A percentile compares a stretch with the other conserved stretches of the same genome.
These are phyloP conservation scores for Fraxinus greggii DNA, from an alignment of 305 asterid genomes.

Conservation along the genomic window DNA sequence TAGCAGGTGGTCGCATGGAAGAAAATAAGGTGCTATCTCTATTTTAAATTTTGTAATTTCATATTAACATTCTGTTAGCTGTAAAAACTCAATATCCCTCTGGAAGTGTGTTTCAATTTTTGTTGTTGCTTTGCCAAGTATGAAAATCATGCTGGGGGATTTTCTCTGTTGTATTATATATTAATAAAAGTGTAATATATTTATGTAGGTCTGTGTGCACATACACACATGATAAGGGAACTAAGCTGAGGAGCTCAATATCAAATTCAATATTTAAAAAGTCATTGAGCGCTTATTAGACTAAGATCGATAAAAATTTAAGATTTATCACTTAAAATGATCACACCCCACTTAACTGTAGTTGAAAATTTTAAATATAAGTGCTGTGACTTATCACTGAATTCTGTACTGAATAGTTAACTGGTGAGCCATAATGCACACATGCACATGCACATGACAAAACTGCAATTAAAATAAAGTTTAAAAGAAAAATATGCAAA, in stretches of 20 bases:
- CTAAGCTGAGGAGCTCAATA: neutral
- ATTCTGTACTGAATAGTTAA: neutral
- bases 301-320: neutral
- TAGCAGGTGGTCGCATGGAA: constrained; percentile 82
- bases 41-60: neutral
- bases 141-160: neutral
- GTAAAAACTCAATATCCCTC: neutral
- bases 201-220: neutral
- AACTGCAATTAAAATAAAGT: neutral
- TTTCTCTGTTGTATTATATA: neutral
- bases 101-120: neutral
- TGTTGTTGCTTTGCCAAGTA: neutral
- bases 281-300: neutral
- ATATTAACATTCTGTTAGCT: neutral
- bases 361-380: neutral
- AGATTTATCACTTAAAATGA: neutral
- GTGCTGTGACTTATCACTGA: neutral
- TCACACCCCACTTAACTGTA: neutral
- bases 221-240: neutral
- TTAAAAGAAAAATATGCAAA: neutral
- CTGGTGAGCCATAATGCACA: neutral
- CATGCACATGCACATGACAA: neutral
- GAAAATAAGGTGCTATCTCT: constrained; percentile 65
- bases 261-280: neutral
- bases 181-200: neutral